These are phyloP conservation scores for Colletotrichum tabaci DNA, from an alignment of 2,329 filamentous ascomycete genomes.

Conservation along the genomic window DNA sequence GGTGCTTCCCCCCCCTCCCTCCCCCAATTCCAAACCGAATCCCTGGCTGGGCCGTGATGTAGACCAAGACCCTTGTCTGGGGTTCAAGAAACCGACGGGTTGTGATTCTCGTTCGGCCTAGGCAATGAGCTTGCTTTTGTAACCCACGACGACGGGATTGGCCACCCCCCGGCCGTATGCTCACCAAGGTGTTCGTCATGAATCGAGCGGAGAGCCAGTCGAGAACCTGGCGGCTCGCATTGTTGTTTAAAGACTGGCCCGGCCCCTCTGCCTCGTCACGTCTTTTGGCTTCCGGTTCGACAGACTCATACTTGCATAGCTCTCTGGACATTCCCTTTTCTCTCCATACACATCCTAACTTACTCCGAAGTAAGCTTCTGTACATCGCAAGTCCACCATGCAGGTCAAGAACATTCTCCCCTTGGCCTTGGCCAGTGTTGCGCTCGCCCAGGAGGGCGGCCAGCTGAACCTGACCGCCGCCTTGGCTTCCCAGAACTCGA, in stretches of 20 bases:
- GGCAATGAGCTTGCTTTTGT: conserved; percentile 34
- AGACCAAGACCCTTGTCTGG: conserved; percentile 39
- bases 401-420: conserved; percentile 38
- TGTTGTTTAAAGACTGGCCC: conserved; percentile 32
- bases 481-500: conserved; percentile 47
- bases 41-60: conserved; percentile 37
- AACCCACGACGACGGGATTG: conserved; percentile 24
- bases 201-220: background rate
- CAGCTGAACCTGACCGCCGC: conserved; percentile 45
- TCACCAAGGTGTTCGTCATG: conserved; percentile 21
- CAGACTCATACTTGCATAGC: background rate
- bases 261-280: background rate
- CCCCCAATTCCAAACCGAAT: conserved; percentile 5
- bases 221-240: background rate
- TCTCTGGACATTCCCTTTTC: background rate
- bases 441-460: conserved; percentile 40
- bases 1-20: background rate
- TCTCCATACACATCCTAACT: background rate
- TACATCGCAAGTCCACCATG: conserved; percentile 19
- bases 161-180: background rate
- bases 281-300: background rate
- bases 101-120: conserved; percentile 11
- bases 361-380: background rate
- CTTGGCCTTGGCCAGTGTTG: conserved; percentile 44
- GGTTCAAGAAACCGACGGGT: background rate